Evolutionary conservation across 208 protist genomes (phyloP).

Genomic region (Trypanosoma grayi): DNA sequence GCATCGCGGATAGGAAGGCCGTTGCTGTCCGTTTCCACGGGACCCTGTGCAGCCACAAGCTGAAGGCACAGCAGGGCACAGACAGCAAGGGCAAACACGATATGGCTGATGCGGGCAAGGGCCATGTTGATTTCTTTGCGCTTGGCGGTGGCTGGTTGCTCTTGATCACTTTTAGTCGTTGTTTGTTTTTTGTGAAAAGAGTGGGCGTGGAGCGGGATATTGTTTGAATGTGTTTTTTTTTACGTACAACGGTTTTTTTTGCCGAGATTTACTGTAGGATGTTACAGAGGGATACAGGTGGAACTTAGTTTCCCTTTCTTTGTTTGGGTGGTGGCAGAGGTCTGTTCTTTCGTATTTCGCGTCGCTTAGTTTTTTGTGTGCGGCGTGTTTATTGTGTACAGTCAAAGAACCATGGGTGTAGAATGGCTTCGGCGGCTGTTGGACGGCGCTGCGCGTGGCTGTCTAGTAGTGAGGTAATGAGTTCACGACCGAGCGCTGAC

Average conservation of each 20-base stretch:
- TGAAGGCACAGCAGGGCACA: conserved; percentile 5
- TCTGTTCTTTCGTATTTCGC: too few relatives aligned
- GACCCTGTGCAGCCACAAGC: conserved; percentile 1
- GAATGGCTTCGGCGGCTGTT: too few relatives aligned
- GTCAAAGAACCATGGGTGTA: too few relatives aligned
- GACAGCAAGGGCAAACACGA: not conserved
- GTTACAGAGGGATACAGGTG: too few relatives aligned
- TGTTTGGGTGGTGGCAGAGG: too few relatives aligned
- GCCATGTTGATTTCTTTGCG: not conserved
- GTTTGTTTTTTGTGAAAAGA: not conserved
- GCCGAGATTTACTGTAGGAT: too few relatives aligned
- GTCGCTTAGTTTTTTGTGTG: too few relatives aligned
- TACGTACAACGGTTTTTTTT: not conserved
- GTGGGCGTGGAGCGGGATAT: not conserved
- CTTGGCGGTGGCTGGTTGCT: not conserved
- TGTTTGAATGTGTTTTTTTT: not conserved
- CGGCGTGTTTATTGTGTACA: too few relatives aligned
- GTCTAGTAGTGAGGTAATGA: too few relatives aligned
- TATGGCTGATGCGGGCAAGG: not conserved
- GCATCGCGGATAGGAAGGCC: not conserved
- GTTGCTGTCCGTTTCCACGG: not conserved
- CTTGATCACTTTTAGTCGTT: not conserved
- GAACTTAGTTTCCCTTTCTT: too few relatives aligned
- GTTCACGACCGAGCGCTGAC: too few relatives aligned
- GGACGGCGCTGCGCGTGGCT: too few relatives aligned